Base-by-base conservation (phyloP, 2,329 filamentous ascomycete species). In the Cercospora janseana region DNA sequence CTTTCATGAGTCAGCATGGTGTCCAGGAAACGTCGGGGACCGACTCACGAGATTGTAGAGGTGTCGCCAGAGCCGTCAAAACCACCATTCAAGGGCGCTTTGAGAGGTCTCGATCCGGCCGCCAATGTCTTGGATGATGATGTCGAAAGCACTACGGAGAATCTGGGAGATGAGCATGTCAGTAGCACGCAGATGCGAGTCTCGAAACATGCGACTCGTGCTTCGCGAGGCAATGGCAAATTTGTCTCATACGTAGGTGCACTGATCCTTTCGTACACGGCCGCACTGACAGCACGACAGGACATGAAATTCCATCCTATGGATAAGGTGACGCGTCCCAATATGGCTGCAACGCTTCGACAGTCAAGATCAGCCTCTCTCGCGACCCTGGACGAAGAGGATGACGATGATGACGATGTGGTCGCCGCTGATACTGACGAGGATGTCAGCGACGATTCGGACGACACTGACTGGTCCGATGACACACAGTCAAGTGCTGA, bases 261-360 rank as follows among this genome's bases (percentile, higher is more conserved):
- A n/a, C n/a, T 5, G 15, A 2, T 13, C 4, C 21, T 20, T 24
- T 24, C 12, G 12, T 40, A 24, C 35, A 13, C 3, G 6, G 3
- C n/a, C 35, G 16, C 21, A 5, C 21, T 40, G 16, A 40, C 21
- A 13, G 20, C 16, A 10, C 12, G 9, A 9, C 23, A 46, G 32
- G 44, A 47, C 16, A 29, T 28, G 44, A 64, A 62, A 34, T 60
- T 51, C 32, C 59, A 64, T 49, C 59, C 60, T 0, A 63, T 64
- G 59, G 61, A 64, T 34, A 51, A 45, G 7, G 55, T 63, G 8
- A 63, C 54, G 1, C 49, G 59, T 10, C 52, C 53, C 9, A 54
- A 57, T 29, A 53, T 46, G 4, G 43, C 52, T 4, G 48, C 49
- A 18, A 52, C 49, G 7, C 49, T 48, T 10, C 44, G 51, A 28